Percentiles rank a stretch among this genome's conserved stretches.
These are phyloP conservation scores for Cordyceps tenuipes DNA, from an alignment of 2,329 filamentous ascomycete species.

Conservation along the genomic window DNA sequence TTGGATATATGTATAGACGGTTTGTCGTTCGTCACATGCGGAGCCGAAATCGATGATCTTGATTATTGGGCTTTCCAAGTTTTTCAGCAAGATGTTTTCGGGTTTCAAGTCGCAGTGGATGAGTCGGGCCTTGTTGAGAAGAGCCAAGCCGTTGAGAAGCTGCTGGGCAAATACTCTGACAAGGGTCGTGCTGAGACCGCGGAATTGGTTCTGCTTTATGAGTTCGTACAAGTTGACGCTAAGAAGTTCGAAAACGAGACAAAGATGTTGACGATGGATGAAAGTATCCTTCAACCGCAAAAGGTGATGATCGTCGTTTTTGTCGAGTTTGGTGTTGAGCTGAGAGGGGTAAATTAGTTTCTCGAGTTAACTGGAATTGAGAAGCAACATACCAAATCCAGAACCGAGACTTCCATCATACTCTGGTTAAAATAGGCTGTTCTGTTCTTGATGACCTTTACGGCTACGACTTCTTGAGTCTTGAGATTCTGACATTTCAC, in stretches of 20 bases:
- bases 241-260: constrained; percentile 88
- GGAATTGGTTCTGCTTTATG: constrained; percentile 99
- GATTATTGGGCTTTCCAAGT: constrained; percentile 97
- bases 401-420: constrained; percentile 99
- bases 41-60: constrained; percentile 99
- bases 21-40: constrained; percentile 95
- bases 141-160: constrained; percentile 79
- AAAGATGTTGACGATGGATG: constrained; percentile 94
- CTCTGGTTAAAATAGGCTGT: constrained; percentile 99
- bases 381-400: constrained; percentile 65
- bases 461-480: constrained; percentile 95
- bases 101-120: constrained; percentile 98
- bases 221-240: constrained; percentile 97
- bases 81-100: constrained; percentile 95
- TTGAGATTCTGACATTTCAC: constrained; percentile 98
- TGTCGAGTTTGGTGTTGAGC: constrained; percentile 98
- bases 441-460: constrained; percentile 98
- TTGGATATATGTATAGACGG: constrained; percentile 98
- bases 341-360: constrained; percentile 25
- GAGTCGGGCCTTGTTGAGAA: constrained; percentile 90
- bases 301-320: constrained; percentile 96
- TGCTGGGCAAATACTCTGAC: constrained; percentile 97
- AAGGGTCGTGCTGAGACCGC: constrained; percentile 89
- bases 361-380: not conserved
- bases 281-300: constrained; percentile 94